A percentile compares a stretch with the other conserved stretches of the same genome.
Conservation (phyloP, 495 filamentous ascomycete genomes). For the Hypoxylon lienhwacheense region DNA sequence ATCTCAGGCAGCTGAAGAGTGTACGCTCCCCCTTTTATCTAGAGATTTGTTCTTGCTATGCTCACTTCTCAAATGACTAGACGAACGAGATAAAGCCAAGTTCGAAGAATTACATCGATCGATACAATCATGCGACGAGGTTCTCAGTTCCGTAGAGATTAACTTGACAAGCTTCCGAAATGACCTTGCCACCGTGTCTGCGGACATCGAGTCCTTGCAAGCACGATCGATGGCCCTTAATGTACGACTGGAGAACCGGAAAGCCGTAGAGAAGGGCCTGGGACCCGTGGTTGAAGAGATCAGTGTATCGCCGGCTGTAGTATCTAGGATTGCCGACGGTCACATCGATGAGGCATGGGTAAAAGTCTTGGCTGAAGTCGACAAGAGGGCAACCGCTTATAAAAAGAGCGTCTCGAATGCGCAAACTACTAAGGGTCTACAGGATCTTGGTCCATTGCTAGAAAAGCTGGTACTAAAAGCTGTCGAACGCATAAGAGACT, state of each 20-base stretch:
- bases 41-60: constrained; percentile 26
- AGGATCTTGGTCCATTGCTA: constrained; percentile 83
- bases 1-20: constrained; percentile 75
- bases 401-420: constrained; percentile 64
- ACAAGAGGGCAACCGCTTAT: constrained; percentile 71
- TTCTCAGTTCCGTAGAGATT: constrained; percentile 87
- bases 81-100: constrained; percentile 81
- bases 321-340: constrained; percentile 82
- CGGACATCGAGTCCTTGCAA: constrained; percentile 93
- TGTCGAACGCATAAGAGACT: constrained; percentile 91
- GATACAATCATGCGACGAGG: constrained; percentile 88
- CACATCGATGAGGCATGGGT: constrained; percentile 90
- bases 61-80: constrained; percentile 46
- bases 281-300: constrained; percentile 92
- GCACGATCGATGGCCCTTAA: constrained; percentile 81
- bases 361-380: constrained; percentile 79
- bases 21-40: constrained; percentile 47
- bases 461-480: constrained; percentile 85
- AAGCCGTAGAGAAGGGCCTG: constrained; percentile 81
- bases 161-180: constrained; percentile 91
- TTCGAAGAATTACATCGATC: constrained; percentile 91
- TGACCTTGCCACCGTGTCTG: constrained; percentile 86
- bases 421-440: constrained; percentile 68
- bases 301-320: constrained; percentile 77
- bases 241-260: constrained; percentile 84